These are phyloP conservation scores for Phytophthora sp. DNA, from an alignment of 352 stramenopile species.

Conservation along the genomic window DNA sequence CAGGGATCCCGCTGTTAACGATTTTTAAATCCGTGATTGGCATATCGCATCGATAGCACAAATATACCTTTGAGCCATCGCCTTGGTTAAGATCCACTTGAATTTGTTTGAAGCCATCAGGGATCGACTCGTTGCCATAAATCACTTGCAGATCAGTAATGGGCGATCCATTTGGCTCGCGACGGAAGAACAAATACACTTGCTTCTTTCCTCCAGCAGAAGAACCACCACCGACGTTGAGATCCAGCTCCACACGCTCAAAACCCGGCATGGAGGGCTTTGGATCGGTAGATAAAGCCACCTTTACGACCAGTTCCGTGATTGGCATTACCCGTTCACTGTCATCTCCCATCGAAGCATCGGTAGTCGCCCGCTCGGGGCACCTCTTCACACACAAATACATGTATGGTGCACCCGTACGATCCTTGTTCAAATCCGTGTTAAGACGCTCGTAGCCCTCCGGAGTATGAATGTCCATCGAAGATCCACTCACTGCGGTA, in stretches of 20 bases:
- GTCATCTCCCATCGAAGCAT: conserved; percentile 39
- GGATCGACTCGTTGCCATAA: conserved; percentile 80
- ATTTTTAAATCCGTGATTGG: conserved; percentile 89
- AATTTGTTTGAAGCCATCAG: conserved; percentile 89
- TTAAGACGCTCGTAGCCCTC: conserved; percentile 83
- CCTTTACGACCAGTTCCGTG: conserved; percentile 83
- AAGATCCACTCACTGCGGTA: conserved; percentile 71
- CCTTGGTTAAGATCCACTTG: conserved; percentile 88
- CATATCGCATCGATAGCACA: conserved; percentile 91
- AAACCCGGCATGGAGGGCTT: conserved; percentile 76
- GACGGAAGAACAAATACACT: conserved; percentile 83
- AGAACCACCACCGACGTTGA: conserved; percentile 71
- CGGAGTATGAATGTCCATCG: conserved; percentile 69
- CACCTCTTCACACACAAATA: conserved; percentile 84
- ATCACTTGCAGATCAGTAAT: conserved; percentile 88
- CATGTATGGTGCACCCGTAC: conserved; percentile 75
- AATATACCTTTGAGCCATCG: conserved; percentile 80
- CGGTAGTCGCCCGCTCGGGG: conserved; percentile 50
- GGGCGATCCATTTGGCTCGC: conserved; percentile 76
- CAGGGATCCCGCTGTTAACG: conserved; percentile 81
- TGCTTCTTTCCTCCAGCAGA: conserved; percentile 77
- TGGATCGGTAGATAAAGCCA: conserved; percentile 54
- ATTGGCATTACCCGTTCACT: conserved; percentile 57
- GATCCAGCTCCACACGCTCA: conserved; percentile 80
- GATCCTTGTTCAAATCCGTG: conserved; percentile 87